Evolutionary conservation across 768 basidiomycete species (phyloP), one percentile per base, ranked within the genome.

Genomic region (Boletellus sp.): DNA sequence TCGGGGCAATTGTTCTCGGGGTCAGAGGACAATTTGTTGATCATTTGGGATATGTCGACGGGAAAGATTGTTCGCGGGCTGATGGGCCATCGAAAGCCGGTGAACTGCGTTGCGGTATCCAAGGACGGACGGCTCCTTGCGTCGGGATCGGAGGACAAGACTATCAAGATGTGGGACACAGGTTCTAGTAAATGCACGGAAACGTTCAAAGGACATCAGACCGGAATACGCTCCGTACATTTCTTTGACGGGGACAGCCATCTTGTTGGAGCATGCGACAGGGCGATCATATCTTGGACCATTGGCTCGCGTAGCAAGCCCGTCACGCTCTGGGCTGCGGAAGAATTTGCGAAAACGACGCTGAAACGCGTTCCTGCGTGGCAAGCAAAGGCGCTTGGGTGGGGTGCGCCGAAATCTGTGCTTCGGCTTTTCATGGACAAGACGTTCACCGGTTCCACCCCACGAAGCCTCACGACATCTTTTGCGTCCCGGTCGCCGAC

Each of bases 131-230:
- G 13, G 19, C 12, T 43, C 23, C 17, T 60, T 4, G 64, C 57
- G 8, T 61, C 64, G 1, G 61, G 62, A 19, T 67, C 63, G 4
- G 48, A 57, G 17, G 64, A 66, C 47, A 55, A 54, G 33, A 60
- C 61, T 1, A 28, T 63, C 17, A 63, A 57, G 28, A 41, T 62
- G 22, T 66, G 65, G 65, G 56, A 62, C 9, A 28, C 33, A 10
- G 15, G 4, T 1, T 51, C 59, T 0, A 61, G 64, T 11, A 49
- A 51, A 37, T 61, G 57, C 7, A 46, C 44, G 1, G 38, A 32
- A 4, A 53, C 61, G 0, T 31, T 60, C 33, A 60, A 52, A 22
- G 57, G 57, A 13, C 47, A 60, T 33, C 42, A 12, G 23, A 32
- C 37, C 0, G 53, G 46, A 2, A 42, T 61, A 45, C 60, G 53